phyloP scores from a whole-genome alignment of 257 asterid species.

The Scutellaria barbata region DNA sequence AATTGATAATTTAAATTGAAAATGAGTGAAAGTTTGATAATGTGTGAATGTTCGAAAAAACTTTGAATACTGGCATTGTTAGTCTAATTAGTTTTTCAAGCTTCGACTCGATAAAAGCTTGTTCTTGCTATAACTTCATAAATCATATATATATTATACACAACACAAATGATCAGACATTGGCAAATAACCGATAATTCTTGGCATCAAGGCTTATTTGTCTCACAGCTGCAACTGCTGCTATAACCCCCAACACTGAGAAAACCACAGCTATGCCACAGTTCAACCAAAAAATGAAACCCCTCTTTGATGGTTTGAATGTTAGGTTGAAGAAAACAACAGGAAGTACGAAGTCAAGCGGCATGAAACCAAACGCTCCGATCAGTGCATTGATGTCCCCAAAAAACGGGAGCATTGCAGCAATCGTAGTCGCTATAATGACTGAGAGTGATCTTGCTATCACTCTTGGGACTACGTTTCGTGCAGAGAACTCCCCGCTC shows the following conservation, averaged over 20 bases:
- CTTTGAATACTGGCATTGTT: no score
- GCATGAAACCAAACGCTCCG: constrained; percentile 93
- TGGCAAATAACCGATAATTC: constrained; percentile 67
- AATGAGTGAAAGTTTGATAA: no score
- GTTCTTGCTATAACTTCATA: not conserved
- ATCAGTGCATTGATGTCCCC: constrained; percentile 80
- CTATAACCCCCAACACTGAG: constrained; percentile 58
- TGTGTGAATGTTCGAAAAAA: no score
- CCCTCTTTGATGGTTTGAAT: constrained; percentile 68
- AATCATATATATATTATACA: not conserved
- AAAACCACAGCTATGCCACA: constrained; percentile 60
- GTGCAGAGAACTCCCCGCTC: constrained; percentile 61
- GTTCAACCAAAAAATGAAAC: constrained; percentile 65
- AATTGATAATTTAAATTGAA: no score
- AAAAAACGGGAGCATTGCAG: constrained; percentile 92
- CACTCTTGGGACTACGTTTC: constrained; percentile 73
- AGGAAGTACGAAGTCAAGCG: constrained; percentile 91
- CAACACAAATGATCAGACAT: constrained; percentile 39
- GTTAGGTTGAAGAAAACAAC: constrained; percentile 77
- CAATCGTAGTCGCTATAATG: constrained; percentile 60
- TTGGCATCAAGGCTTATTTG: constrained; percentile 86
- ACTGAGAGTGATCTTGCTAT: constrained; percentile 71
- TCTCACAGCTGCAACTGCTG: constrained; percentile 87
- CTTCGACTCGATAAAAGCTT: not conserved
- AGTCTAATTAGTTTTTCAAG: not conserved